phyloP scores from a whole-genome alignment of 371 early-diverging fungal species.

The Rhizopus arrhizus region DNA sequence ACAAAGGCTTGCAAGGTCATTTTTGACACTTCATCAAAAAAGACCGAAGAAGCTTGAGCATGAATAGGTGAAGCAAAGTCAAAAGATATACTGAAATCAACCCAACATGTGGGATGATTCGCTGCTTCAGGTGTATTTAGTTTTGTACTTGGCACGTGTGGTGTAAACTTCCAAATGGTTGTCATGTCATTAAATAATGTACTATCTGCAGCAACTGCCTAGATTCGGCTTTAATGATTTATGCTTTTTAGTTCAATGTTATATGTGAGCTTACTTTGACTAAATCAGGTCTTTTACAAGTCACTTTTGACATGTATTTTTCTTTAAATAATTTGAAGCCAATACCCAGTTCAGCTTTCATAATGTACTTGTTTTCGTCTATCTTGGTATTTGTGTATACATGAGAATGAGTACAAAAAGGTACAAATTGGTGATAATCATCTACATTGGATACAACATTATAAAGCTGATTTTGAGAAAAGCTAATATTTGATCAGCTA shows the following conservation, averaged over 20 bases:
- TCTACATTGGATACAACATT: constrained; percentile 76
- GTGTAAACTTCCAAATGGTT: constrained; percentile 72
- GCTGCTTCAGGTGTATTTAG: constrained; percentile 35
- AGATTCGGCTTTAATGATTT: background rate
- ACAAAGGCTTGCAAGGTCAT: constrained; percentile 78
- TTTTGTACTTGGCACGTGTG: constrained; percentile 41
- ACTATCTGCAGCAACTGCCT: constrained; percentile 72
- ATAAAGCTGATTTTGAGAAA: constrained; percentile 75
- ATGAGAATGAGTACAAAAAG: constrained; percentile 72
- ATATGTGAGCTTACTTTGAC: constrained; percentile 47
- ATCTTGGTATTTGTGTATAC: constrained; percentile 47
- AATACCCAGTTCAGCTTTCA: constrained; percentile 75
- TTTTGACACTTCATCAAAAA: constrained; percentile 76
- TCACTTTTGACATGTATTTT: constrained; percentile 75
- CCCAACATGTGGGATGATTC: constrained; percentile 59
- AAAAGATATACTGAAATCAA: constrained; percentile 77
- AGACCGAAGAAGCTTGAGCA: constrained; percentile 71
- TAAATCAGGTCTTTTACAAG: constrained; percentile 56
- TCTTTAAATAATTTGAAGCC: constrained; percentile 78
- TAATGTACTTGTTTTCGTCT: constrained; percentile 22
- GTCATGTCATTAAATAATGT: constrained; percentile 67
- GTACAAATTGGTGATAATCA: constrained; percentile 76
- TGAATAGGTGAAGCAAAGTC: constrained; percentile 79
- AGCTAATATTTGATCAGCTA: constrained; percentile 37
- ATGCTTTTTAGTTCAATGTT: too few relatives aligned